phyloP scores from a whole-genome alignment of 1,139 yeast species.

The Yamadazyma spencermartinsiae region DNA sequence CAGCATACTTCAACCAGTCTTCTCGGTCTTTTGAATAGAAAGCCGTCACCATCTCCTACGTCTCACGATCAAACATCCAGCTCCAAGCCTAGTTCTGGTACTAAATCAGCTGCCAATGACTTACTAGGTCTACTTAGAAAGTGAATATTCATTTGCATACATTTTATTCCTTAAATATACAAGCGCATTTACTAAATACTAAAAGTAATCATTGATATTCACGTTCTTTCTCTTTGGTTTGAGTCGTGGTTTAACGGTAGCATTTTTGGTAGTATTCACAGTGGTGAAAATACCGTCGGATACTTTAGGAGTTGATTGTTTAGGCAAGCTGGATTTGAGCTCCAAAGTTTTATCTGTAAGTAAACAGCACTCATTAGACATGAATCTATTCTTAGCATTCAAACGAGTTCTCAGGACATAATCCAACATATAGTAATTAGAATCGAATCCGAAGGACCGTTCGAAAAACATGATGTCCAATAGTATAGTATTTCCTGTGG shows the following conservation, averaged over 20 bases:
- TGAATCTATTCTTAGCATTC: conserved; percentile 4
- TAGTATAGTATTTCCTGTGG: conserved; percentile 7
- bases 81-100: not conserved
- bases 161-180: conserved; percentile 2
- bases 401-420: conserved; percentile 9
- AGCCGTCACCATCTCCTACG: conserved; percentile 8
- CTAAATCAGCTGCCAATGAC: conserved; percentile 16
- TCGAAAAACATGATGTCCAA: conserved; percentile 25
- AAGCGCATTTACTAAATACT: conserved; percentile 4
- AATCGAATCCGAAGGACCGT: conserved; percentile 7
- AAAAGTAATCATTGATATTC: conserved; percentile 6
- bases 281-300: conserved; percentile 7
- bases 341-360: conserved; percentile 10
- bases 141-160: conserved; percentile 3
- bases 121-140: conserved; percentile 15
- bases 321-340: conserved; percentile 4
- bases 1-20: conserved; percentile 8
- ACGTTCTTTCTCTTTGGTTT: conserved; percentile 8
- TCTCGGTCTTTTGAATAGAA: conserved; percentile 9
- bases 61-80: not conserved
- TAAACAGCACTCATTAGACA: conserved; percentile 7
- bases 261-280: conserved; percentile 6
- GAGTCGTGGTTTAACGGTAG: conserved; percentile 5
- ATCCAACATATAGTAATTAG: conserved; percentile 8
- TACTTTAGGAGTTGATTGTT: not conserved